A percentile compares a stretch with the other conserved stretches of the same genome.
Evolutionary conservation across 2,329 filamentous ascomycete species (phyloP).

Genomic region (Penicillium glabrum): DNA sequence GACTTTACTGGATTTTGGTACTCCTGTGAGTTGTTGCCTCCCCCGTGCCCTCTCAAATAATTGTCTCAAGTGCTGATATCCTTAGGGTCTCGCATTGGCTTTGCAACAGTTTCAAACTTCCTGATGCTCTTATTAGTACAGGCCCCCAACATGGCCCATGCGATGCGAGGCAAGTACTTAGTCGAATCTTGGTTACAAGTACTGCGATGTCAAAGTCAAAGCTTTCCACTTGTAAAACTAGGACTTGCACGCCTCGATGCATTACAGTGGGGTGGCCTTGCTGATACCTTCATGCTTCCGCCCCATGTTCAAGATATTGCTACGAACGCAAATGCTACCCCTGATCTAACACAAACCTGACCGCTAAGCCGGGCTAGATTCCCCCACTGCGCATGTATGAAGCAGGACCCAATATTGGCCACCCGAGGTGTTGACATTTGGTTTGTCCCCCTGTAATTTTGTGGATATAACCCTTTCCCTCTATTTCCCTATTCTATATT

Average conservation of each 20-base stretch:
- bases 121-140: slow-evolving; percentile 33
- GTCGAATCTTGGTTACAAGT: slow-evolving; percentile 31
- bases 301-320: slow-evolving; percentile 23
- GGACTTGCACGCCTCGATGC: slow-evolving; percentile 33
- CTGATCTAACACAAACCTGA: neutral
- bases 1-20: slow-evolving; percentile 35
- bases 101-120: slow-evolving; percentile 37
- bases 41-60: too few relatives aligned
- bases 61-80: neutral
- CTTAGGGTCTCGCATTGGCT: slow-evolving; percentile 33
- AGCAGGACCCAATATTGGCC: too few relatives aligned
- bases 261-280: slow-evolving; percentile 28
- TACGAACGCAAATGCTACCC: neutral
- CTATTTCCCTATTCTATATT: too few relatives aligned
- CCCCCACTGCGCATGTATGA: too few relatives aligned
- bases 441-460: too few relatives aligned
- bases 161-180: slow-evolving; percentile 25
- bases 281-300: slow-evolving; percentile 26
- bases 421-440: too few relatives aligned
- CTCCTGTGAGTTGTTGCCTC: slow-evolving; percentile 25
- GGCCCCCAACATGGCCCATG: slow-evolving; percentile 29
- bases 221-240: slow-evolving; percentile 31
- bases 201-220: slow-evolving; percentile 29
- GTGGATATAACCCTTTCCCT: too few relatives aligned
- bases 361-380: too few relatives aligned